phyloP scores from a whole-genome alignment of 1,139 yeast genomes.

The Geotrichum candidum region DNA sequence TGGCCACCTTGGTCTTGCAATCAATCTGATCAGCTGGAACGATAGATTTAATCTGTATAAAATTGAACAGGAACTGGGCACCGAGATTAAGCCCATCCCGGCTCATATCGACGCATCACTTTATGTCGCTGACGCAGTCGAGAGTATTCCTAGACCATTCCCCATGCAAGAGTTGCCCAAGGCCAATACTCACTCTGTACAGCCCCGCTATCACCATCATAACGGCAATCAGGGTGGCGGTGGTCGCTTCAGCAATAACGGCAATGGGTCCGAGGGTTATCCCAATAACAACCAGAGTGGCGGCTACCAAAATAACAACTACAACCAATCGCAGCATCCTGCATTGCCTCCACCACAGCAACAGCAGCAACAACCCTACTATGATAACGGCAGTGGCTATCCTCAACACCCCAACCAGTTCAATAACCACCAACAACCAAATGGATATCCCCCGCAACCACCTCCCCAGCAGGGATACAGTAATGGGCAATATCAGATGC shows the following conservation, averaged over 20 bases:
- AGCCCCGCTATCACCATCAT: conserved; percentile 23
- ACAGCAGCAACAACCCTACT: conserved; percentile 8
- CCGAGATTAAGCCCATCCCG: conserved; percentile 96
- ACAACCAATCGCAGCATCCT: conserved; percentile 2
- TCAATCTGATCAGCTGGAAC: conserved; percentile 93
- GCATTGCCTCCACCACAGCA: conserved; percentile 18
- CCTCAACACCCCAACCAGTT: conserved; percentile 16
- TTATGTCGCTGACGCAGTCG: conserved; percentile 78
- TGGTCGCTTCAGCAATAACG: conserved; percentile 24
- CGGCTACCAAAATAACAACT: background rate
- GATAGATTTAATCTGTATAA: conserved; percentile 90
- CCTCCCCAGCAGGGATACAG: conserved; percentile 12
- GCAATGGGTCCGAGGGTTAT: background rate
- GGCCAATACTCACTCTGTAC: conserved; percentile 28
- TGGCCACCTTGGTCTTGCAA: conserved; percentile 97
- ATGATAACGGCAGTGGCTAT: background rate
- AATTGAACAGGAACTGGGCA: conserved; percentile 95
- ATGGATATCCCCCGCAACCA: background rate
- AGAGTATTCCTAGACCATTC: conserved; percentile 80
- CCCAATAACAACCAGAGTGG: background rate
- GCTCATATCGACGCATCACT: conserved; percentile 78
- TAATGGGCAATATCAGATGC: conserved; percentile 9
- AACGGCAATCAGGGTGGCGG: conserved; percentile 25
- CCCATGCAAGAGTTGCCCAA: conserved; percentile 63
- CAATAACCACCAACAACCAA: background rate